A percentile compares a stretch with the other conserved stretches of the same genome.
Conservation (phyloP, 202 grass and related monocot species). For the Zoysia matrella region DNA sequence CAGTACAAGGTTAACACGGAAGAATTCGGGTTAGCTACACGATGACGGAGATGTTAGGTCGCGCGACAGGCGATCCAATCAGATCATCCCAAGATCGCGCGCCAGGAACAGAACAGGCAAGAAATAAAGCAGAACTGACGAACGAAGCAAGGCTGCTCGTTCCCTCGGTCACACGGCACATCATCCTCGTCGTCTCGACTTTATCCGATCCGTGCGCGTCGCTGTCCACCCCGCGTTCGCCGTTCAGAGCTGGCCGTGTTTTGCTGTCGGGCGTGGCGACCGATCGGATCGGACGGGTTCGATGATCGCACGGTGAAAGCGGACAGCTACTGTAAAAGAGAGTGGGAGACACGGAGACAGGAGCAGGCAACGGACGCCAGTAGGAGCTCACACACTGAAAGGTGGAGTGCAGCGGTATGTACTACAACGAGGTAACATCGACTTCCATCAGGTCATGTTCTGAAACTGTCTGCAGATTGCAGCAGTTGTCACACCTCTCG, state of each 20-base stretch:
- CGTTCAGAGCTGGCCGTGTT: background rate
- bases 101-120: no score
- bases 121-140: no score
- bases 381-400: background rate
- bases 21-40: background rate
- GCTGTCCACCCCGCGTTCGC: slow-evolving; percentile 17
- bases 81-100: background rate
- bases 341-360: no score
- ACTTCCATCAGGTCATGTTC: background rate
- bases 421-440: background rate
- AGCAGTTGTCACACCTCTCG: no score
- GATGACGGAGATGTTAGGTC: background rate
- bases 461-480: no score
- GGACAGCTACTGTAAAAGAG: no score
- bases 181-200: slow-evolving; percentile 10
- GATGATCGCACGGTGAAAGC: no score
- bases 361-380: background rate
- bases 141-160: background rate
- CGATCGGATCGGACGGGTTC: no score
- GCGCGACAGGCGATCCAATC: slow-evolving; percentile 9
- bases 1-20: no score
- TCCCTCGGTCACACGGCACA: slow-evolving; percentile 43
- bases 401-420: background rate
- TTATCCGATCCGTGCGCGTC: slow-evolving; percentile 13
- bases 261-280: no score